phyloP scores from a whole-genome alignment of 192 early-diverging fungal species.

The Mortierella claussenii region DNA sequence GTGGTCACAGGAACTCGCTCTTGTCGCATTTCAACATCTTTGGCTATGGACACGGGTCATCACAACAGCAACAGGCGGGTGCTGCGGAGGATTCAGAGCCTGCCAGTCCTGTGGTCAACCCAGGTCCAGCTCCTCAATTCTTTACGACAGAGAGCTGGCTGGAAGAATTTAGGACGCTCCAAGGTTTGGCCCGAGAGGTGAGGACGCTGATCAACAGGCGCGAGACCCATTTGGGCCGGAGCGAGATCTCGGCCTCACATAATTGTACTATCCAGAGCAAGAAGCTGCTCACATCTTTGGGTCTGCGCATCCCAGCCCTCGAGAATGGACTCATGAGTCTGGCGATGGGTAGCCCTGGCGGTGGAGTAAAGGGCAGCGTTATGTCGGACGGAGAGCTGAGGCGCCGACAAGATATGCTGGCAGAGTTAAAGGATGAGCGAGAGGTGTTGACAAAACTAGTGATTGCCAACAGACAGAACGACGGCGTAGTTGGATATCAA shows the following conservation, averaged over 20 bases:
- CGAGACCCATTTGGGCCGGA: slow-evolving; percentile 76
- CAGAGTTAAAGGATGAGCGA: slow-evolving; percentile 75
- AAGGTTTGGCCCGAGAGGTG: slow-evolving; percentile 73
- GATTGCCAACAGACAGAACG: slow-evolving; percentile 59
- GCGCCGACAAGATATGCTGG: slow-evolving; percentile 82
- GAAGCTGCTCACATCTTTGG: slow-evolving; percentile 64
- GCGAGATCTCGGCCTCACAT: slow-evolving; percentile 82
- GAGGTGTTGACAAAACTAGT: slow-evolving; percentile 70
- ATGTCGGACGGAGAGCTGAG: slow-evolving; percentile 79
- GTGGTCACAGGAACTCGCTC: slow-evolving; percentile 14
- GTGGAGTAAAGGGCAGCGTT: slow-evolving; percentile 55
- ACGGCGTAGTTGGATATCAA: slow-evolving; percentile 52
- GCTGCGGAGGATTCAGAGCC: neutral
- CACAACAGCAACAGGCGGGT: neutral
- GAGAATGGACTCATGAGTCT: slow-evolving; percentile 64
- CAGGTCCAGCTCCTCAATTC: slow-evolving; percentile 28
- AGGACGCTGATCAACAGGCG: slow-evolving; percentile 78
- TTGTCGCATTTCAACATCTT: slow-evolving; percentile 51
- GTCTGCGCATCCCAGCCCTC: slow-evolving; percentile 61
- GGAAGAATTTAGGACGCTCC: slow-evolving; percentile 74
- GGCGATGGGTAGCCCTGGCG: slow-evolving; percentile 53
- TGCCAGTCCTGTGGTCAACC: slow-evolving; percentile 4
- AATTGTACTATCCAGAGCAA: slow-evolving; percentile 83
- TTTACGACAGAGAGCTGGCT: slow-evolving; percentile 85
- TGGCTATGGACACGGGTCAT: slow-evolving; percentile 31